Percentiles rank a stretch among this genome's conserved stretches.
Evolutionary conservation across 2,329 filamentous ascomycete genomes (phyloP).

Genomic region (Claviceps cyperi): DNA sequence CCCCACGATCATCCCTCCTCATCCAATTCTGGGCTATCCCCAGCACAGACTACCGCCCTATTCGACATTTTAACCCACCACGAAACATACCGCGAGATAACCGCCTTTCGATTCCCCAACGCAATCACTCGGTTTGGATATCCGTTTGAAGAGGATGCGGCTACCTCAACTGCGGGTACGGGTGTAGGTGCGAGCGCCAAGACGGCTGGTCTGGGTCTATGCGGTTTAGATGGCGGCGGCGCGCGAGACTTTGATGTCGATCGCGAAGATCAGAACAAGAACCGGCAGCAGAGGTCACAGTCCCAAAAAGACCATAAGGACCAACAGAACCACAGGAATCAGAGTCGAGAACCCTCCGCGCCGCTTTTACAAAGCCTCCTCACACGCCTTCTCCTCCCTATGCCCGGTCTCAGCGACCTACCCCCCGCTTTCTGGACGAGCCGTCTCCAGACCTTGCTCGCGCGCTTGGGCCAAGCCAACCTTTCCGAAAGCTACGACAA

Average conservation of each 20-base stretch:
- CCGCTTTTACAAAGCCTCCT: constrained; percentile 58
- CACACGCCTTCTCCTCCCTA: constrained; percentile 45
- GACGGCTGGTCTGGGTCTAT: neutral
- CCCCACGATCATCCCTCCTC: neutral
- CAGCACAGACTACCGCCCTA: constrained; percentile 34
- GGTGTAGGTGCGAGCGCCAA: constrained; percentile 9
- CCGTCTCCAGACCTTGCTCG: constrained; percentile 44
- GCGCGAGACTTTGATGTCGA: no score
- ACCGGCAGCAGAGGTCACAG: no score
- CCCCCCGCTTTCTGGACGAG: constrained; percentile 49
- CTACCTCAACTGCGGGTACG: no score
- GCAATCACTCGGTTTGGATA: constrained; percentile 55
- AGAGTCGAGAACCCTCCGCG: constrained; percentile 19
- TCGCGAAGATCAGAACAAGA: no score
- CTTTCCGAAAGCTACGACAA: constrained; percentile 75
- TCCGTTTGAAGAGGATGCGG: constrained; percentile 36
- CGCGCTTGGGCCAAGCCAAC: constrained; percentile 49
- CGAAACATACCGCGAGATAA: constrained; percentile 53
- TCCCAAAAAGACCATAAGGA: no score
- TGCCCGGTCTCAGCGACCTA: constrained; percentile 53
- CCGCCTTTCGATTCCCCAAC: constrained; percentile 51
- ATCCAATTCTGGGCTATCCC: neutral
- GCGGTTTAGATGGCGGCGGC: no score
- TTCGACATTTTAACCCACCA: constrained; percentile 46
- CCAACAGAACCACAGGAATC: neutral